Percentiles rank a stretch among this genome's conserved stretches.
Conservation (phyloP, 2,329 filamentous ascomycete genomes). For the Diaporthe sp. region DNA sequence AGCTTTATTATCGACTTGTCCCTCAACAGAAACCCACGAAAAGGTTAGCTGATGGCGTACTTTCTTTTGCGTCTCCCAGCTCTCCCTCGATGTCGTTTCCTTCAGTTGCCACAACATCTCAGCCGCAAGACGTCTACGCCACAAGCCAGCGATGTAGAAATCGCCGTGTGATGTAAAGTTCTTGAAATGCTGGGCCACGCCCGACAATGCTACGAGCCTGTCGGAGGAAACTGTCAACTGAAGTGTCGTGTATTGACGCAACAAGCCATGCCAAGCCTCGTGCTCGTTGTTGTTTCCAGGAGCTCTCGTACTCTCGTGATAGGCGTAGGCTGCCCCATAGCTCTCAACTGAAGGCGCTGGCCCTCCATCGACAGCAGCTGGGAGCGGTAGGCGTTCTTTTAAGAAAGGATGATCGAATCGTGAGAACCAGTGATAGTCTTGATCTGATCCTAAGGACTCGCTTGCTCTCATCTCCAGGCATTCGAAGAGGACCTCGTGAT, state of each 20-base stretch:
- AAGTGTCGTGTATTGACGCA: background rate
- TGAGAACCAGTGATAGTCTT: background rate
- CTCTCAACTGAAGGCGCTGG: background rate
- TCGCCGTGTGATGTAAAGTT: background rate
- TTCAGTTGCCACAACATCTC: background rate
- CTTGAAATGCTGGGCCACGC: conserved; percentile 10
- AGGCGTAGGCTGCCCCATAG: background rate
- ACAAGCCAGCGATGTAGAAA: background rate
- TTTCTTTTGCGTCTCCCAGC: too few species aligned
- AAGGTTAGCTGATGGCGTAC: background rate
- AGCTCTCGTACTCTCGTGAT: too few species aligned
- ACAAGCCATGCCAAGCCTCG: background rate
- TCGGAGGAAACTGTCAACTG: background rate
- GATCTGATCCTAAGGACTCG: background rate
- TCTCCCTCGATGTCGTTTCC: background rate
- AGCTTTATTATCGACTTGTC: background rate
- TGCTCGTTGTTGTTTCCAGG: background rate
- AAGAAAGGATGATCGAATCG: background rate
- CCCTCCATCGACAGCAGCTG: background rate
- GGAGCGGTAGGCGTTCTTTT: background rate
- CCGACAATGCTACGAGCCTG: conserved; percentile 2
- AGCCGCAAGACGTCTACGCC: background rate
- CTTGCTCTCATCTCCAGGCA: background rate
- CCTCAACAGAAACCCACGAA: background rate
- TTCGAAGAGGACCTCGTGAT: background rate